Evolutionary conservation across 2,329 filamentous ascomycete species (phyloP), one percentile per base, ranked within the genome.

Genomic region (Sporothrix pseudoabietina): DNA sequence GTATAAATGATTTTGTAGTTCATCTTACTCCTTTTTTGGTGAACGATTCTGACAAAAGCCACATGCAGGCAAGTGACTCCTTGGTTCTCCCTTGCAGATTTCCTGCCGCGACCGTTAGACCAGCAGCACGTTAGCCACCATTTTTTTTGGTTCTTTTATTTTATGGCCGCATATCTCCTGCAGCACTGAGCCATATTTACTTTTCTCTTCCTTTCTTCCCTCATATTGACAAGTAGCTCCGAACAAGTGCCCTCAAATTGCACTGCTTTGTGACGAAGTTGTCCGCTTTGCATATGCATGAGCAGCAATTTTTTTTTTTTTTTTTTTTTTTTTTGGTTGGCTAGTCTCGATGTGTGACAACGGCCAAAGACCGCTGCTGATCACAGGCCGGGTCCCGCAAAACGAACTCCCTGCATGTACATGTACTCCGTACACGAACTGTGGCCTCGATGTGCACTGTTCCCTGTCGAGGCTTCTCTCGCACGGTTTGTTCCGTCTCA

Each of bases 401-500:
- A 44, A 30, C 35, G 22, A 65, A 26, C 61, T 8, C 14, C 9
- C 19, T 71, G 54, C 39, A 70, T 70, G 65, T 30, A n/a, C 39
- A 70, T 70, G 26, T 26, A 26, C 26, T 26, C 26, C 26, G 26
- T 26, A 55, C 35, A 65, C 39, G 9, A 35, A 44, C 22, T 16
- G 61, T 44, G 61, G 14, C 39, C 39, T 65, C 61, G 32, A 65
- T 63, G 35, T 44, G 61, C 12, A 22, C 39, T 22, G 57, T 61
- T 12, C 32, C 57, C 57, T 39, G 32, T 22, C 49, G n/a, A 26
- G n/a, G 4, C 68, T 12, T 39, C 44, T 61, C 41, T 52, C 22
- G 32, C 69, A 71, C 41, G 54, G 69, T 49, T 19, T 71, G 55
- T 52, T 54, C 57, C 69, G 69, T 63, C 69, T n/a, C 32, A 54